Evolutionary conservation across 2,329 filamentous ascomycete species (phyloP).

Genomic region (Botrytis hyacinthi): DNA sequence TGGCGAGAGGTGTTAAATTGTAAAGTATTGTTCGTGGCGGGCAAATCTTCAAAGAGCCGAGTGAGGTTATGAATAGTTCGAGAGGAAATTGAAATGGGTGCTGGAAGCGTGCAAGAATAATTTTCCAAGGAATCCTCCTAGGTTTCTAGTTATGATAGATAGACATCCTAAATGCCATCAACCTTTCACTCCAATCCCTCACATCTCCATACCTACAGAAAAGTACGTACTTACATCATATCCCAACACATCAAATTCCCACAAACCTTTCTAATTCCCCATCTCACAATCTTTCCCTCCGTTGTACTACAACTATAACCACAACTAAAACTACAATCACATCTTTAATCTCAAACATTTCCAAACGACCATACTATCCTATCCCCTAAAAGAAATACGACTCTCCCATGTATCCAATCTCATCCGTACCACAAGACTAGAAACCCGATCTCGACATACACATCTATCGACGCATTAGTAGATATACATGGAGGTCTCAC

Average conservation of each 20-base stretch:
- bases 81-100: no score
- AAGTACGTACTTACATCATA: not conserved
- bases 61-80: rapidly evolving
- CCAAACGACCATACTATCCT: no score
- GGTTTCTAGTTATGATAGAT: not conserved
- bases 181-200: not conserved
- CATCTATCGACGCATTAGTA: no score
- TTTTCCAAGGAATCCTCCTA: no score
- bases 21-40: not conserved
- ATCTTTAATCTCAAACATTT: no score
- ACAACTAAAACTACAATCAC: not conserved
- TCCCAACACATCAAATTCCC: not conserved
- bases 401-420: no score
- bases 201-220: not conserved
- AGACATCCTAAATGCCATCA: not conserved
- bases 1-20: constrained; percentile 28
- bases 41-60: not conserved
- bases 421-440: no score
- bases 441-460: no score
- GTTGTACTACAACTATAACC: not conserved
- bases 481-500: no score
- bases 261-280: not conserved
- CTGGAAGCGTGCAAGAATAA: not conserved
- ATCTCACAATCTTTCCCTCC: not conserved
- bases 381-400: no score